Conservation (phyloP, 306 rosid species). For the Quercus variabilis region DNA sequence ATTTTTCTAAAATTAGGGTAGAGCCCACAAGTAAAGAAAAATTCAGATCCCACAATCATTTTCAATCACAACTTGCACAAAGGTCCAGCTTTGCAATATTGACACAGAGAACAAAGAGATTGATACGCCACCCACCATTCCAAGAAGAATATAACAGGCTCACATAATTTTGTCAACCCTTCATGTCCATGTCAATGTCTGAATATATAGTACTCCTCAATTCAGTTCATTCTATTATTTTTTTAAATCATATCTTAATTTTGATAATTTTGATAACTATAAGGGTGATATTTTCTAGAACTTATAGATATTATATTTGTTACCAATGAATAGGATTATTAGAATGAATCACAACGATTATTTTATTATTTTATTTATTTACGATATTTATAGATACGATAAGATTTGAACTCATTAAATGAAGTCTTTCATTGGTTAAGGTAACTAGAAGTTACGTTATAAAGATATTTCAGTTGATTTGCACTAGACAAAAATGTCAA, state of each 20-base stretch:
- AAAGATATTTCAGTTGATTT: neutral
- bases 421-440: no score
- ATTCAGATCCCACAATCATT: neutral
- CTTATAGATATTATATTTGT: neutral
- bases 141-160: neutral
- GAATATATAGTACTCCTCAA: neutral
- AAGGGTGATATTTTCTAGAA: neutral
- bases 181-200: neutral
- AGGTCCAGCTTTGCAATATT: conserved; percentile 12
- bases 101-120: conserved; percentile 16
- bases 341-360: no score
- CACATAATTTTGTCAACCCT: conserved; percentile 11
- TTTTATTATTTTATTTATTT: no score
- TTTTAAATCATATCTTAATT: no score
- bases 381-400: no score
- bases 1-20: conserved; percentile 8
- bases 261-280: no score
- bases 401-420: no score
- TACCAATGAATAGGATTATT: neutral
- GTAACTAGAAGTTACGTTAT: neutral
- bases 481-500: neutral
- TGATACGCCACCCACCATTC: conserved; percentile 26
- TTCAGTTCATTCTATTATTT: neutral
- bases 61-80: neutral
- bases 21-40: conserved; percentile 2